These are phyloP conservation scores for Cordyceps sp. DNA, from an alignment of 2,329 filamentous ascomycete species.

Conservation along the genomic window DNA sequence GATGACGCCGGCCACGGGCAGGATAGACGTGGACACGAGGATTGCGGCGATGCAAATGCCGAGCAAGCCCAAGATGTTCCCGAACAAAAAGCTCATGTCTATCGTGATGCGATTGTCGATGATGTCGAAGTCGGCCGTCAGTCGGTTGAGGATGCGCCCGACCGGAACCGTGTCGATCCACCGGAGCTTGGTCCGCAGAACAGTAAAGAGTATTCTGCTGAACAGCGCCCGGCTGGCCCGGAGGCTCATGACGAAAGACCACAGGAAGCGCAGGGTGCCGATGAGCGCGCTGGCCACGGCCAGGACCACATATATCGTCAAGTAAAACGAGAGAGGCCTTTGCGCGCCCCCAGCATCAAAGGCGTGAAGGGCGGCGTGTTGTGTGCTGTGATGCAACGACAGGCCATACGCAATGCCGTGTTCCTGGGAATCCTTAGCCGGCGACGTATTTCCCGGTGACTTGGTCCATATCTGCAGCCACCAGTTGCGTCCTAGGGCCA, in stretches of 20 bases:
- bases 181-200: conserved; percentile 57
- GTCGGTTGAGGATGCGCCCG: conserved; percentile 61
- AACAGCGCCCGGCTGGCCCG: conserved; percentile 55
- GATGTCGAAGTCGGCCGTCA: conserved; percentile 60
- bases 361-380: conserved; percentile 20
- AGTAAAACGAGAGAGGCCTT: conserved; percentile 39
- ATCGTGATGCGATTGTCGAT: conserved; percentile 52
- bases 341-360: conserved; percentile 13
- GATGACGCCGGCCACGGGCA: conserved; percentile 43
- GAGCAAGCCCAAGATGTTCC: conserved; percentile 42
- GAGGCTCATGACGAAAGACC: conserved; percentile 48
- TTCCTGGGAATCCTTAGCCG: conserved; percentile 7
- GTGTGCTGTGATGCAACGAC: conserved; percentile 26
- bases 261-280: conserved; percentile 45
- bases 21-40: conserved; percentile 50
- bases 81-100: conserved; percentile 42
- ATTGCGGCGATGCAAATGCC: conserved; percentile 51
- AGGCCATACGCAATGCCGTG: conserved; percentile 26
- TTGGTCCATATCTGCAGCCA: conserved; percentile 49
- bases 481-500: conserved; percentile 34
- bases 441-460: conserved; percentile 1
- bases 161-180: conserved; percentile 71
- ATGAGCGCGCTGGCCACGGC: conserved; percentile 39
- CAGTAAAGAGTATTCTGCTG: conserved; percentile 44
- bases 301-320: conserved; percentile 49